Percentiles rank a stretch among this genome's conserved stretches.
These are phyloP conservation scores for Pseudogymnoascus sp. DNA, from an alignment of 2,329 filamentous ascomycete species.

Conservation along the genomic window DNA sequence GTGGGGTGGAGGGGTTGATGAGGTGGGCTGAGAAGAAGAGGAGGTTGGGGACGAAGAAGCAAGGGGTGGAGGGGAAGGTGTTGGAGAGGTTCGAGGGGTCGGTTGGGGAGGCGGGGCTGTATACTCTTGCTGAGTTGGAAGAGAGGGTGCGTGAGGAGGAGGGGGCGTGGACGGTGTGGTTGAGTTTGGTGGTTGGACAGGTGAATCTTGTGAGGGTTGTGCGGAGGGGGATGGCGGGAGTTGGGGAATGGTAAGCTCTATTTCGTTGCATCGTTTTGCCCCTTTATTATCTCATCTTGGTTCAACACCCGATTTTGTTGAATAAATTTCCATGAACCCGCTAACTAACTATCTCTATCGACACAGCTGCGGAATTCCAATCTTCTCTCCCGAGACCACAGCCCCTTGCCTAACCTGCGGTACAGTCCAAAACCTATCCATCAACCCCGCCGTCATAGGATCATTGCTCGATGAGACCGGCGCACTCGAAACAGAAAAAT, in stretches of 20 bases:
- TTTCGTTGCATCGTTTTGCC: not conserved
- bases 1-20: constrained; percentile 45
- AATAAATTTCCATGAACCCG: not conserved
- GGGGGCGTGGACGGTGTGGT: not conserved
- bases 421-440: constrained; percentile 21
- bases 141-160: constrained; percentile 21
- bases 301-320: not conserved
- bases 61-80: constrained; percentile 35
- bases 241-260: not conserved
- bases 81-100: constrained; percentile 31
- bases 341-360: constrained; percentile 11
- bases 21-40: constrained; percentile 38
- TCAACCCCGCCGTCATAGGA: constrained; percentile 36
- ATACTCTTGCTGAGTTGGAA: constrained; percentile 36
- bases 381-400: constrained; percentile 41
- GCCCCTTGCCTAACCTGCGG: constrained; percentile 34
- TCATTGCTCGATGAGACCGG: constrained; percentile 46
- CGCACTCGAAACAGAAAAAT: constrained; percentile 39
- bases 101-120: constrained; percentile 29
- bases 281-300: not conserved
- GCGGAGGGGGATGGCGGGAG: not conserved
- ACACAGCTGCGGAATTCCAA: constrained; percentile 41
- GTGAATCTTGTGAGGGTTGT: not conserved
- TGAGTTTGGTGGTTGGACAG: not conserved
- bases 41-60: constrained; percentile 41